Evolutionary conservation across 768 basidiomycete genomes (phyloP), one percentile per base, ranked within the genome.

Genomic region (Hygrophorus pudorinus): DNA sequence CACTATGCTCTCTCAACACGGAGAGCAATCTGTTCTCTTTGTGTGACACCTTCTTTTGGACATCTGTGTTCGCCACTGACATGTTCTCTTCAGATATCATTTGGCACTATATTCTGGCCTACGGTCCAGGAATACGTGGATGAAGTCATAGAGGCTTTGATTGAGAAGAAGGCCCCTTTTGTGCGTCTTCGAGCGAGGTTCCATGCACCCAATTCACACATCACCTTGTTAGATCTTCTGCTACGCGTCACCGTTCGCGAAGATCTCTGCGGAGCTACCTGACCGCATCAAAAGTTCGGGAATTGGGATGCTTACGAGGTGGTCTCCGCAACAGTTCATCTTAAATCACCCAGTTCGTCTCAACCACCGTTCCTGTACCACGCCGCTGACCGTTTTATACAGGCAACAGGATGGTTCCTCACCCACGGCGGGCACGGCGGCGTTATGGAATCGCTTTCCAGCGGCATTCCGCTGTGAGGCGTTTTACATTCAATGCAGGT

Each of bases 341-440:
- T 24, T 24, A 7, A 24, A 24, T 24, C 24, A 24, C 7, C 7
- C 24, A 7, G 24, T 24, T 24, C 24, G 24, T 7, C 7, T 24
- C 24, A 7, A 24, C 4, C 24, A 7, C 24, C 7, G 3, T 24
- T 24, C 3, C 7, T 24, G 3, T 24, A 7, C 24, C 3, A 24
- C 24, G 7, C 7, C 32, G 7, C 21, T 24, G 28, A 14, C 12
- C 4, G 18, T 16, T 18, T 16, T 14, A 13, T 18, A 33, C 43
- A 54, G 54, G 55, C 47, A 7, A 58, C 55, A 28, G 57, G 57
- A 4, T 58, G 53, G 53, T 54, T 55, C 34, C 17, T 58, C 24
- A 51, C 41, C 1, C 57, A 56, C 28, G 44, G 55, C 9, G 57
- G 57, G 31, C 53, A 56, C 16, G 53, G 51, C 3, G 44, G 51